Conservation (phyloP, 164 flowering plant species). For the Houttuynia cordata region DNA sequence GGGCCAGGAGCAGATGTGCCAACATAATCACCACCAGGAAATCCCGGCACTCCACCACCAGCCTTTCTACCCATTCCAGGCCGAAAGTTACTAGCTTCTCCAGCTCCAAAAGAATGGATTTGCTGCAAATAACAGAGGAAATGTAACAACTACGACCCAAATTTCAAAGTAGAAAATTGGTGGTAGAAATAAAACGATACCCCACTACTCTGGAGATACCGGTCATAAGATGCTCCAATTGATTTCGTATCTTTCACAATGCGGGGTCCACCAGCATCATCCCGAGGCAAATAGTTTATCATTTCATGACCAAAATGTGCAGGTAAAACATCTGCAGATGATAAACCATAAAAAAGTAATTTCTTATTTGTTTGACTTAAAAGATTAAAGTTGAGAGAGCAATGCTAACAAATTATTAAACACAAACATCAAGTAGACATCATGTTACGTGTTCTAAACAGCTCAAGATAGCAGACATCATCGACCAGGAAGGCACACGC, state of each 20-base stretch:
- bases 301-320: constrained; percentile 30
- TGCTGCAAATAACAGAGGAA: constrained; percentile 29
- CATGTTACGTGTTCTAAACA: too few species aligned
- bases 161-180: neutral
- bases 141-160: neutral
- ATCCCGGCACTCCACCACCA: constrained; percentile 24
- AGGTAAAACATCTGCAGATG: constrained; percentile 1
- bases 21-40: constrained; percentile 22
- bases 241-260: constrained; percentile 37
- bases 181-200: constrained; percentile 12
- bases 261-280: constrained; percentile 32
- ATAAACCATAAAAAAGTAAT: neutral
- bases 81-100: constrained; percentile 26
- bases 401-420: too few species aligned
- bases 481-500: too few species aligned
- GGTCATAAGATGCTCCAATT: constrained; percentile 64
- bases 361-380: too few species aligned
- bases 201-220: constrained; percentile 44
- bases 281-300: constrained; percentile 31
- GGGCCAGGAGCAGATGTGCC: constrained; percentile 22
- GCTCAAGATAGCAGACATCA: too few species aligned
- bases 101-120: constrained; percentile 29
- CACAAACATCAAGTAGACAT: too few species aligned
- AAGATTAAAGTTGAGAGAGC: too few species aligned
- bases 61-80: constrained; percentile 25